Conservation (phyloP, 768 basidiomycete genomes). For the Mycena capillaripes region DNA sequence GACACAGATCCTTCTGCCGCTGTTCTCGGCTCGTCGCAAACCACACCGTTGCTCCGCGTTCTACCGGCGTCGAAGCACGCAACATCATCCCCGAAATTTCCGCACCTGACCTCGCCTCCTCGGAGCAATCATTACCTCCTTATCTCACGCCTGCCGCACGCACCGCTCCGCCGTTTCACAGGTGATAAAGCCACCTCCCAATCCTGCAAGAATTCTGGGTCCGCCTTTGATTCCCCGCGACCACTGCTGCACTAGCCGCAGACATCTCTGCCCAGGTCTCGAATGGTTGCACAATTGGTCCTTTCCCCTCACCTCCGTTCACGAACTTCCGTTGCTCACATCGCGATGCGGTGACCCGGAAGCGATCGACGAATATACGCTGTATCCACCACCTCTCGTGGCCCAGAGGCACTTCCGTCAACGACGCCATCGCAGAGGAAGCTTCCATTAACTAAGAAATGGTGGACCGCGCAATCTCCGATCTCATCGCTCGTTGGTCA, state of each 20-base stretch:
- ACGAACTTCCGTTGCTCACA: slow-evolving; percentile 38
- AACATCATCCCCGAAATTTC: slow-evolving; percentile 27
- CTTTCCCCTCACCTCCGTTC: slow-evolving; percentile 38
- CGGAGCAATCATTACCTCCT: slow-evolving; percentile 32
- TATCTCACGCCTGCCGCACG: slow-evolving; percentile 32
- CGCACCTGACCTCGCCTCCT: slow-evolving; percentile 27
- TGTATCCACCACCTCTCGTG: slow-evolving; percentile 40
- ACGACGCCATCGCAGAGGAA: slow-evolving; percentile 40
- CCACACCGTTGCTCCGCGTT: neutral
- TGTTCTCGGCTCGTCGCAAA: too few relatives aligned
- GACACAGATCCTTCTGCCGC: too few relatives aligned
- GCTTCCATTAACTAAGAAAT: slow-evolving; percentile 32
- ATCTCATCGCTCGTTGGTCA: slow-evolving; percentile 38
- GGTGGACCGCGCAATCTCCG: slow-evolving; percentile 15
- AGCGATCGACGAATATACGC: slow-evolving; percentile 33
- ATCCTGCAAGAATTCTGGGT: slow-evolving; percentile 34
- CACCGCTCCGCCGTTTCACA: slow-evolving; percentile 25
- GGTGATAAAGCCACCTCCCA: slow-evolving; percentile 27
- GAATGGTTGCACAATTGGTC: slow-evolving; percentile 30
- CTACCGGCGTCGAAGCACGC: neutral
- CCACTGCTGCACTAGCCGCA: slow-evolving; percentile 14
- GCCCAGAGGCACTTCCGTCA: slow-evolving; percentile 36
- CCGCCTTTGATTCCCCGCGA: slow-evolving; percentile 26
- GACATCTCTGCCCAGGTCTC: slow-evolving; percentile 31
- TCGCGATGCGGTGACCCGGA: slow-evolving; percentile 36